These are phyloP conservation scores for Magnaporthiopsis poae DNA, from an alignment of 2,329 filamentous ascomycete genomes.

Conservation along the genomic window DNA sequence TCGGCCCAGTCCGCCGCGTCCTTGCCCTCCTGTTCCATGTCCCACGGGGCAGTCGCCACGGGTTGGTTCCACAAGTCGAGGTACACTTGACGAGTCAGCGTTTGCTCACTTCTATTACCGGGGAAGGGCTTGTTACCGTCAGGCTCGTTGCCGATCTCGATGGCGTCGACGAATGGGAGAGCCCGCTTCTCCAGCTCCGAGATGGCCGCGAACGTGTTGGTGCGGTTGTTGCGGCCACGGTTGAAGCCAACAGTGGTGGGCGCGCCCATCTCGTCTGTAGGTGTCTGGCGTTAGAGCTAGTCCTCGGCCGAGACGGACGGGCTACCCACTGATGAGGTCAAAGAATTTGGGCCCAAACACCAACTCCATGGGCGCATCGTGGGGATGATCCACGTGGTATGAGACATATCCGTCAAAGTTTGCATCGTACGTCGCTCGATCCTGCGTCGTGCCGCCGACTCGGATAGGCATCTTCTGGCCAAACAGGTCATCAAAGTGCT, in stretches of 20 bases:
- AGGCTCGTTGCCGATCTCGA: conserved; percentile 49
- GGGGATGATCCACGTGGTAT: conserved; percentile 37
- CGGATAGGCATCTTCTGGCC: conserved; percentile 44
- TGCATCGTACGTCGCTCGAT: conserved; percentile 42
- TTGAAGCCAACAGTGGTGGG: conserved; percentile 44
- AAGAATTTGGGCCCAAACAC: conserved; percentile 45
- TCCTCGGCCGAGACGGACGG: too few species aligned
- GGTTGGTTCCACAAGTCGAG: conserved; percentile 26
- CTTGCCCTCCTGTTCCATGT: conserved; percentile 25
- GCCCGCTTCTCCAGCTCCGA: conserved; percentile 22
- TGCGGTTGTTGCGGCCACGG: conserved; percentile 39
- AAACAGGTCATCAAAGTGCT: conserved; percentile 39
- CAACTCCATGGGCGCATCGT: conserved; percentile 37
- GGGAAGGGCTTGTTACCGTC: conserved; percentile 19
- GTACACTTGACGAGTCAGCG: conserved; percentile 18
- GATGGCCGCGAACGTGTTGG: conserved; percentile 45
- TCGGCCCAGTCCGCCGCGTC: conserved; percentile 31
- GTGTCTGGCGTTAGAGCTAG: too few species aligned
- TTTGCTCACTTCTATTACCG: too few species aligned
- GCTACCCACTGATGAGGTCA: conserved; percentile 14
- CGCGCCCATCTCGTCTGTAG: conserved; percentile 36
- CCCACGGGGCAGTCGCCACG: conserved; percentile 28
- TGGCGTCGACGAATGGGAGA: conserved; percentile 25
- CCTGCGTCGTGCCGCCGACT: conserved; percentile 51
- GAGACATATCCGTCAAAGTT: conserved; percentile 34